Evolutionary conservation across 495 filamentous ascomycete genomes (phyloP).

Genomic region (Viridothelium virens): DNA sequence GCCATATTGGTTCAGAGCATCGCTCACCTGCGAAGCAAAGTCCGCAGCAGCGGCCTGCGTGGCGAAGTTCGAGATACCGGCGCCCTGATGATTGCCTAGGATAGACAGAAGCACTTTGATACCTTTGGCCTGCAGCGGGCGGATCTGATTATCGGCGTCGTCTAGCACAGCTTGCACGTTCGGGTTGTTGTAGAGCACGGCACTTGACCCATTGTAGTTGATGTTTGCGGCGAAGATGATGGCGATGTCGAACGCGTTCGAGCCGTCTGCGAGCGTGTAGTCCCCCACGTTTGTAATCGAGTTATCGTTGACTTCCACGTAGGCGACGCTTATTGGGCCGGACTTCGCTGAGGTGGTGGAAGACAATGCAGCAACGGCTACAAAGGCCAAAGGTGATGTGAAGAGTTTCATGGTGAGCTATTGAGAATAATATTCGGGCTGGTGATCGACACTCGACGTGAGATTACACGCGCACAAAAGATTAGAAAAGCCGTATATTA

Average conservation of each 20-base stretch:
- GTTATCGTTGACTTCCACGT: constrained; percentile 6
- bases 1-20: constrained; percentile 2
- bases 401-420: not conserved
- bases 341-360: not conserved
- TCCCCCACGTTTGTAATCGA: not conserved
- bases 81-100: not conserved
- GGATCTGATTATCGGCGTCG: constrained; percentile 2
- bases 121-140: constrained; percentile 8
- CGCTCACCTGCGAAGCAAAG: not conserved
- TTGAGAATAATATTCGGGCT: not conserved
- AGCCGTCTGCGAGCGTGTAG: constrained; percentile 1
- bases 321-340: not conserved
- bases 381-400: not conserved
- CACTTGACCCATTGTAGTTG: constrained; percentile 2
- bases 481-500: not conserved
- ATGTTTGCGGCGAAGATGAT: constrained; percentile 11
- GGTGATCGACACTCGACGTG: not conserved
- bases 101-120: constrained; percentile 3
- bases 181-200: constrained; percentile 6
- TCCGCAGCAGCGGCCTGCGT: not conserved
- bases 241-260: constrained; percentile 2
- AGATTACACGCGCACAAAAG: not conserved
- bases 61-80: constrained; percentile 6
- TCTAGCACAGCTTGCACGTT: not conserved
- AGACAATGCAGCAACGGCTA: not conserved